A percentile compares a stretch with the other conserved stretches of the same genome.
These are phyloP conservation scores for Asterochloris erici DNA, from an alignment of 139 green algal genomes.

Conservation along the genomic window DNA sequence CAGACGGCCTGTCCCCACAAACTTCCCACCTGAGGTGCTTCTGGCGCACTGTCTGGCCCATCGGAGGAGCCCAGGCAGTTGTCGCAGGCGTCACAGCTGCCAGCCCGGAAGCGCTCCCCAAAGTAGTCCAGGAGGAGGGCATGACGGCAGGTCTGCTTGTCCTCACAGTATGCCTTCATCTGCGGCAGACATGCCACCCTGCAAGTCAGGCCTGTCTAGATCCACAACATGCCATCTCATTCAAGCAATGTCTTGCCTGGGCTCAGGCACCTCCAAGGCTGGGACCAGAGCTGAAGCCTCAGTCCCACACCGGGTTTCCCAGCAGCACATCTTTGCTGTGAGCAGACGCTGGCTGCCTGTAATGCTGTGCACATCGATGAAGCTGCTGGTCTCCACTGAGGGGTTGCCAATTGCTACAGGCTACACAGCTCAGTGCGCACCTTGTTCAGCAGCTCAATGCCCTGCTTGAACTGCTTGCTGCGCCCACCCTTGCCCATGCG, in stretches of 20 bases:
- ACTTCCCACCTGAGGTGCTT: too few relatives aligned
- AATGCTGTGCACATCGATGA: neutral
- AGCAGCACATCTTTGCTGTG: neutral
- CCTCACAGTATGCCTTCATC: conserved; percentile 46
- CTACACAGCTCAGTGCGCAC: conserved; percentile 4
- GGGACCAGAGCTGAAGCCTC: too few relatives aligned
- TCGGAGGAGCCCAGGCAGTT: too few relatives aligned
- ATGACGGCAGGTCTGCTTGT: conserved; percentile 42
- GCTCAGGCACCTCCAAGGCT: too few relatives aligned
- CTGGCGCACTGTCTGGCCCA: too few relatives aligned
- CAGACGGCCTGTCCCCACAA: too few relatives aligned
- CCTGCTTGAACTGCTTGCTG: conserved; percentile 29
- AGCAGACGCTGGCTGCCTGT: neutral
- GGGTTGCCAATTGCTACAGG: neutral
- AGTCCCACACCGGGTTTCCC: neutral
- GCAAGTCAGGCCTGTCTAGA: too few relatives aligned
- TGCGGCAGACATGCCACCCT: conserved; percentile 9
- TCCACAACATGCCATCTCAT: too few relatives aligned
- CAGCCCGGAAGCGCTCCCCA: conserved; percentile 27
- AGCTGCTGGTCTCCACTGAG: neutral
- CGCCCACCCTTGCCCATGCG: conserved; percentile 23
- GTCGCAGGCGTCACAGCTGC: too few relatives aligned
- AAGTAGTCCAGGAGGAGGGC: conserved; percentile 49
- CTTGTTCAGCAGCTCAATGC: conserved; percentile 41
- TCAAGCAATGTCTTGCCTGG: too few relatives aligned